Percentiles rank a stretch among this genome's conserved stretches.
Conservation (phyloP, 2,329 filamentous ascomycete species). For the Talaromyces sp. region DNA sequence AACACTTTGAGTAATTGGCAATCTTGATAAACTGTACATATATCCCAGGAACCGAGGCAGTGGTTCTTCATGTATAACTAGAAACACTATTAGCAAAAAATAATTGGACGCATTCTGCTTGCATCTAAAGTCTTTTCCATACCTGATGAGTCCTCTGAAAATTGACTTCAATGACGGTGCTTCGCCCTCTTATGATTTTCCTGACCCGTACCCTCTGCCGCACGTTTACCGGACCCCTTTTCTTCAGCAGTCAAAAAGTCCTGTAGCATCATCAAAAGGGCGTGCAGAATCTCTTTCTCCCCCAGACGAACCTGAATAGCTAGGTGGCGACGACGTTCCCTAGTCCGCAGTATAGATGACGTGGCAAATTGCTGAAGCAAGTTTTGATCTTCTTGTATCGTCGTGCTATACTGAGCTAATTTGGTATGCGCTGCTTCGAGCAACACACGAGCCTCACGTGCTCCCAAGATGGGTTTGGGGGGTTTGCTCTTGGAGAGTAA, state of each 20-base stretch:
- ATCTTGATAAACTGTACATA: slow-evolving; percentile 39
- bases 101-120: slow-evolving; percentile 9
- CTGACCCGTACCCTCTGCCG: slow-evolving; percentile 30
- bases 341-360: slow-evolving; percentile 35
- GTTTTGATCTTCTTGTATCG: slow-evolving; percentile 50
- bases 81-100: slow-evolving; percentile 33
- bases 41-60: slow-evolving; percentile 24
- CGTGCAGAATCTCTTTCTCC: slow-evolving; percentile 65
- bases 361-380: slow-evolving; percentile 35
- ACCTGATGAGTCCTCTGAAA: neutral
- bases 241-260: slow-evolving; percentile 22
- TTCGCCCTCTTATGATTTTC: slow-evolving; percentile 30
- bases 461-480: slow-evolving; percentile 33
- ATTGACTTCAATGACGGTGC: neutral
- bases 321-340: slow-evolving; percentile 49
- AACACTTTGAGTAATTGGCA: neutral
- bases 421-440: slow-evolving; percentile 33
- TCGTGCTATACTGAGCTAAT: slow-evolving; percentile 51
- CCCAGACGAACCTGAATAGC: slow-evolving; percentile 66
- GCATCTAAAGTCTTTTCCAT: neutral
- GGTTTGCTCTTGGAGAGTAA: slow-evolving; percentile 35
- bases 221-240: slow-evolving; percentile 19
- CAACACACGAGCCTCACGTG: slow-evolving; percentile 33
- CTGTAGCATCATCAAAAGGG: slow-evolving; percentile 47
- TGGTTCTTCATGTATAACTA: slow-evolving; percentile 34